Percentiles rank a stretch among this genome's conserved stretches.
These are phyloP conservation scores for Pochonia chlamydosporia DNA, from an alignment of 2,329 filamentous ascomycete species.

Conservation along the genomic window DNA sequence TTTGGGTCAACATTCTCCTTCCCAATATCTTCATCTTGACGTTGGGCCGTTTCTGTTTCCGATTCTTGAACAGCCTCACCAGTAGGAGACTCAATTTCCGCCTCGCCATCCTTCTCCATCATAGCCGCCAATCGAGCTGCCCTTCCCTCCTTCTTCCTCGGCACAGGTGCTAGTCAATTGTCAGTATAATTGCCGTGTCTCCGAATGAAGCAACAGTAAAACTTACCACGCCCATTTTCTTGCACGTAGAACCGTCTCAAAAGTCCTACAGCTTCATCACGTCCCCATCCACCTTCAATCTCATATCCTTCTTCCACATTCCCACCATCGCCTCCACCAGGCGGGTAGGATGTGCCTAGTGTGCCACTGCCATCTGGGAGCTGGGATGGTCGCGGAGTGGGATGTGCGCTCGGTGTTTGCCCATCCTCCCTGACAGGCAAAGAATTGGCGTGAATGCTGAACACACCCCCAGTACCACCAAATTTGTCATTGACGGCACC, in stretches of 20 bases:
- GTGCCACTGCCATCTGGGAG: constrained; percentile 30
- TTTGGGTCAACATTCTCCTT: constrained; percentile 1
- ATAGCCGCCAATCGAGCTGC: constrained; percentile 48
- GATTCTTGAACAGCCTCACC: constrained; percentile 1
- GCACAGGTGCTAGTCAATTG: constrained; percentile 36
- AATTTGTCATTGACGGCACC: constrained; percentile 96
- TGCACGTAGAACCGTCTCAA: constrained; percentile 94
- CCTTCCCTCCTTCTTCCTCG: constrained; percentile 49
- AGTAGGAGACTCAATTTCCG: not conserved
- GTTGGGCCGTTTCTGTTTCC: too few species aligned
- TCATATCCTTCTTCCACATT: constrained; percentile 75
- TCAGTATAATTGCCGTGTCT: constrained; percentile 11
- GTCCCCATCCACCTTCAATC: constrained; percentile 79
- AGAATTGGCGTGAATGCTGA: constrained; percentile 71
- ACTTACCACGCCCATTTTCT: constrained; percentile 83
- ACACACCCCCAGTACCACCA: constrained; percentile 89
- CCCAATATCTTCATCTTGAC: not conserved
- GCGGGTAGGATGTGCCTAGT: constrained; percentile 30
- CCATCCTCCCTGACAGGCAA: constrained; percentile 30
- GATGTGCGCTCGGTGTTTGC: constrained; percentile 34
- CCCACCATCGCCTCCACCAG: constrained; percentile 48
- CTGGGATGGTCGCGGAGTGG: constrained; percentile 29
- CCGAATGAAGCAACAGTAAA: not conserved
- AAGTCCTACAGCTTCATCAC: constrained; percentile 88
- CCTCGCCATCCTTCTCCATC: constrained; percentile 37